phyloP scores from a whole-genome alignment of 2,329 filamentous ascomycete species.

The Diaporthe ilicicola region DNA sequence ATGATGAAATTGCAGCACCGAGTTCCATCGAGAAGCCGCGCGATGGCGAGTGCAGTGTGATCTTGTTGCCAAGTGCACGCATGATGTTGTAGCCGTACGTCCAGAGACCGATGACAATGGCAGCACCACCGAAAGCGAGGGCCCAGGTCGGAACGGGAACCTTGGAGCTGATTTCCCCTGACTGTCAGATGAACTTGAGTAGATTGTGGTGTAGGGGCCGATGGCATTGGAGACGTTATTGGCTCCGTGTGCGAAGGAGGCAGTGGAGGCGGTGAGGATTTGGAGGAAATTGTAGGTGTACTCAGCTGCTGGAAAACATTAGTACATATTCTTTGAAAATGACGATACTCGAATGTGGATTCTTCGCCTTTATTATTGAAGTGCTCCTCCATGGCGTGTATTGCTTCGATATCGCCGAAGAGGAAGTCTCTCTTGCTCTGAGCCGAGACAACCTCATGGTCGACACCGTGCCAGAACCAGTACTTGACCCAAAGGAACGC shows the following conservation, averaged over 20 bases:
- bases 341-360: neutral
- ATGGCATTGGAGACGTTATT: conserved; percentile 73
- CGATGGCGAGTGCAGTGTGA: conserved; percentile 65
- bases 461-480: conserved; percentile 56
- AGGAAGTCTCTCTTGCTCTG: conserved; percentile 52
- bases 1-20: conserved; percentile 68
- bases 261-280: conserved; percentile 67
- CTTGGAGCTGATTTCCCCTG: conserved; percentile 53
- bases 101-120: conserved; percentile 61
- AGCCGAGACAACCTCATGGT: conserved; percentile 50
- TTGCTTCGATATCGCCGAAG: conserved; percentile 59
- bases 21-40: conserved; percentile 67
- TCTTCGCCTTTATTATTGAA: conserved; percentile 62
- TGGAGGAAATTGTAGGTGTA: conserved; percentile 69
- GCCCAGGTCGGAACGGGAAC: conserved; percentile 67
- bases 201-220: conserved; percentile 71
- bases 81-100: conserved; percentile 73
- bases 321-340: neutral
- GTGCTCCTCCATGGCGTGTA: conserved; percentile 65
- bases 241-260: conserved; percentile 72
- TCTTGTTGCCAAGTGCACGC: conserved; percentile 64
- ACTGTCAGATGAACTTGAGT: conserved; percentile 66
- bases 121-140: conserved; percentile 49
- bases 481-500: conserved; percentile 56
- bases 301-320: conserved; percentile 50